Conservation (phyloP, 2,329 filamentous ascomycete species). For the Magnaporthales sp. region DNA sequence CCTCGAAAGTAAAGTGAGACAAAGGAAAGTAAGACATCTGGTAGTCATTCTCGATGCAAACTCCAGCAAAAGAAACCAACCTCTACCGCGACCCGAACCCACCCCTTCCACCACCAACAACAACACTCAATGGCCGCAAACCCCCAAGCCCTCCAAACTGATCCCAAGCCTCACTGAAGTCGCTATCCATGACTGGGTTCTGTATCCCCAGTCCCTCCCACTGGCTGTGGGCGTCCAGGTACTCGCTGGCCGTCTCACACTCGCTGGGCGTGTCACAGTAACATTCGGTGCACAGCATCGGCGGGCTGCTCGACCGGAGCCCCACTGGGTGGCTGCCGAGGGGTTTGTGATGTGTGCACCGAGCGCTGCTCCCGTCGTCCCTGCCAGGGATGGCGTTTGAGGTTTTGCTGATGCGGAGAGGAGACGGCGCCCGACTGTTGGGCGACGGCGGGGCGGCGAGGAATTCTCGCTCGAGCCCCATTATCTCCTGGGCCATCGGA, state of each 20-base stretch:
- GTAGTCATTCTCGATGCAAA: background rate
- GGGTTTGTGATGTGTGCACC: background rate
- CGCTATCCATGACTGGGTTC: background rate
- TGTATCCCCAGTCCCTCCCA: background rate
- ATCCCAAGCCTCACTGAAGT: background rate
- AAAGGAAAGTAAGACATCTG: background rate
- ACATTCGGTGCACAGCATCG: background rate
- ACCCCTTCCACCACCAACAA: background rate
- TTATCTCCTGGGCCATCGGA: background rate
- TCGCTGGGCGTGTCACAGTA: background rate
- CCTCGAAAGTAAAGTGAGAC: background rate
- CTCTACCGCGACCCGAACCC: background rate
- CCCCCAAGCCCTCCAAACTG: conserved; percentile 2
- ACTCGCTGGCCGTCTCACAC: background rate
- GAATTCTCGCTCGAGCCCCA: background rate
- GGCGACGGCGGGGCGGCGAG: background rate
- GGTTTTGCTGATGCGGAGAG: background rate
- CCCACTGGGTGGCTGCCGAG: background rate
- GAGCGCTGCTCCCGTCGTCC: too few species aligned
- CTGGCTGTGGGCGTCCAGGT: background rate
- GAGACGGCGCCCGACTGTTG: background rate
- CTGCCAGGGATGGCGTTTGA: background rate
- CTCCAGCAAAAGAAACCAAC: background rate
- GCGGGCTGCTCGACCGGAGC: background rate
- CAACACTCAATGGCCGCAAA: background rate